phyloP scores from a whole-genome alignment of 257 asterid species.

The Cynanchum wilfordii region DNA sequence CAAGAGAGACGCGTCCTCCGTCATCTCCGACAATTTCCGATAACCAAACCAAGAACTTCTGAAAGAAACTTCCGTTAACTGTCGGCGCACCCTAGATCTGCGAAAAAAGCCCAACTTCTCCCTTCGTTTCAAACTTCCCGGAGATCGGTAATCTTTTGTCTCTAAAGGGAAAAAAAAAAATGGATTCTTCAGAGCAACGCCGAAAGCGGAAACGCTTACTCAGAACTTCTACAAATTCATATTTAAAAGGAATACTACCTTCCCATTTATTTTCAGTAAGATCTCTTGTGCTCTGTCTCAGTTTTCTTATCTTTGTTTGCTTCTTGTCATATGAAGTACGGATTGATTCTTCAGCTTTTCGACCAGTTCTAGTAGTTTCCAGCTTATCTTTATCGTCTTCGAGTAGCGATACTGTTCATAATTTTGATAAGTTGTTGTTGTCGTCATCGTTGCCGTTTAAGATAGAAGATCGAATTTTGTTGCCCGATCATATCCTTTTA shows the following conservation, averaged over 20 bases:
- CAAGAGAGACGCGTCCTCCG: constrained; percentile 17
- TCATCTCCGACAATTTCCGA: constrained; percentile 42
- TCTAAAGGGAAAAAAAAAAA: constrained; percentile 1
- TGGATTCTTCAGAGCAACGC: constrained; percentile 76
- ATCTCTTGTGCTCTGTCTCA: constrained; percentile 48
- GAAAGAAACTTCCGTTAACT: constrained; percentile 19
- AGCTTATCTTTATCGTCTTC: constrained; percentile 58
- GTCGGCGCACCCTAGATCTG: constrained; percentile 52
- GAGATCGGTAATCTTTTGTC: constrained; percentile 12
- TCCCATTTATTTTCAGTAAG: constrained; percentile 52
- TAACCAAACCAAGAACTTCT: constrained; percentile 23
- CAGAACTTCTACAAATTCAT: constrained; percentile 32
- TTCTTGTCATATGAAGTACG: constrained; percentile 40
- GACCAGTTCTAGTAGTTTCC: constrained; percentile 66
- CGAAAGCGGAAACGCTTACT: constrained; percentile 72
- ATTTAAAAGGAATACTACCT: constrained; percentile 6
- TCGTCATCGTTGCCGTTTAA: constrained; percentile 29
- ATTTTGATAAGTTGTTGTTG: constrained; percentile 28
- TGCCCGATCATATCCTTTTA: constrained; percentile 76
- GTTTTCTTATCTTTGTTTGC: constrained; percentile 46
- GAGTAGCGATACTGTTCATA: constrained; percentile 33
- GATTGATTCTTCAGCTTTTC: constrained; percentile 47
- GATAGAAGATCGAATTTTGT: constrained; percentile 62
- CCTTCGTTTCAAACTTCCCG: not conserved
- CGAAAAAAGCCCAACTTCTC: constrained; percentile 7